Percentiles rank a stretch among this genome's conserved stretches.
Evolutionary conservation across 1,139 yeast species (phyloP).

Genomic region (Sugiyamaella neomexicana): DNA sequence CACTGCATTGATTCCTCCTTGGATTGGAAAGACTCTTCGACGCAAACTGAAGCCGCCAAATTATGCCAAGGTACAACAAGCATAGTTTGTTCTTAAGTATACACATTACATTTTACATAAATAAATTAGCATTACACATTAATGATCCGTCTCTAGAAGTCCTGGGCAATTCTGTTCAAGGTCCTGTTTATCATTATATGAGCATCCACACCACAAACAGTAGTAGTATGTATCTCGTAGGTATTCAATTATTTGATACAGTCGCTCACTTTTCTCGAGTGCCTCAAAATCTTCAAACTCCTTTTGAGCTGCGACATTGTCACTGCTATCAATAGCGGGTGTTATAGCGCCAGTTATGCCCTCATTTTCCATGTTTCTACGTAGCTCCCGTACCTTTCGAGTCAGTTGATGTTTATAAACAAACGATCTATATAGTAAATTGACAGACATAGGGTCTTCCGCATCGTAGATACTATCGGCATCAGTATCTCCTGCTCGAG

Average conservation of each 20-base stretch:
- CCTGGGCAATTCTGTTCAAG: constrained; percentile 52
- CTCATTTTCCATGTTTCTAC: constrained; percentile 10
- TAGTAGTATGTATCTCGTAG: constrained; percentile 45
- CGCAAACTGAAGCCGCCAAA: constrained; percentile 87
- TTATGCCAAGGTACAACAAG: constrained; percentile 95
- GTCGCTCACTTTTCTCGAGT: constrained; percentile 32
- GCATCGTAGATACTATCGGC: constrained; percentile 17
- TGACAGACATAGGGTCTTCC: constrained; percentile 21
- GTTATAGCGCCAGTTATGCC: neutral
- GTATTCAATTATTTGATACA: constrained; percentile 39
- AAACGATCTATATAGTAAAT: constrained; percentile 31
- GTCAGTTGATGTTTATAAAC: constrained; percentile 30
- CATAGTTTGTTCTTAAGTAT: constrained; percentile 25
- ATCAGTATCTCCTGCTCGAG: constrained; percentile 15
- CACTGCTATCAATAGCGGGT: constrained; percentile 12
- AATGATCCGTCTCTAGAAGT: constrained; percentile 45
- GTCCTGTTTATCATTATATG: constrained; percentile 43
- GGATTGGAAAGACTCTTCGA: constrained; percentile 75
- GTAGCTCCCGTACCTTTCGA: constrained; percentile 18
- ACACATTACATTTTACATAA: neutral
- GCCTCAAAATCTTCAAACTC: constrained; percentile 37
- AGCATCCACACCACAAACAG: constrained; percentile 53
- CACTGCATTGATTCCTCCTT: constrained; percentile 82
- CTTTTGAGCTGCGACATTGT: constrained; percentile 18
- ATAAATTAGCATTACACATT: constrained; percentile 7